Percentiles rank a stretch among this genome's conserved stretches.
Conservation (phyloP, 2,329 filamentous ascomycete genomes). For the Pseudocercospora musae region DNA sequence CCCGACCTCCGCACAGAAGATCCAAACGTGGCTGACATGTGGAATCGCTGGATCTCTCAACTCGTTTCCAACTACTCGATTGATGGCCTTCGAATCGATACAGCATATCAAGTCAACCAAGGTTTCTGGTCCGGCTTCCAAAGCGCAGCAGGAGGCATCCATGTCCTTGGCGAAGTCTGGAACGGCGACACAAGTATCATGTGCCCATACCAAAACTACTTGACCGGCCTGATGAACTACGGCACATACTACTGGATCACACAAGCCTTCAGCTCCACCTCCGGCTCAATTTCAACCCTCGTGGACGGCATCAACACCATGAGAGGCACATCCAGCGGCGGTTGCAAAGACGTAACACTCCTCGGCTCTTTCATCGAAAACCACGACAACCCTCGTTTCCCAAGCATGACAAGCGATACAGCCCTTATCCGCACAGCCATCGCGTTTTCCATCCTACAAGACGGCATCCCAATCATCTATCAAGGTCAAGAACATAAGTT, state of each 20-base stretch:
- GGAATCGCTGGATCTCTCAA: slow-evolving; percentile 56
- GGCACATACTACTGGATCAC: slow-evolving; percentile 39
- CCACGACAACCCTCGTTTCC: slow-evolving; percentile 38
- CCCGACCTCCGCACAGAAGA: slow-evolving; percentile 60
- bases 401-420: slow-evolving; percentile 49
- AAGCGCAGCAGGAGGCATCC: slow-evolving; percentile 31
- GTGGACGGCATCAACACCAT: slow-evolving; percentile 31
- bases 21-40: slow-evolving; percentile 47
- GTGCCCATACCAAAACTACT: slow-evolving; percentile 42
- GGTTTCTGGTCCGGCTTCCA: slow-evolving; percentile 40
- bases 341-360: slow-evolving; percentile 37
- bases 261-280: slow-evolving; percentile 34
- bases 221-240: slow-evolving; percentile 47
- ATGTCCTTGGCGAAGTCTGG: slow-evolving; percentile 45
- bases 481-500: slow-evolving; percentile 62
- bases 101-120: slow-evolving; percentile 43
- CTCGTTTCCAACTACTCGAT: slow-evolving; percentile 60
- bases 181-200: slow-evolving; percentile 36
- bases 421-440: slow-evolving; percentile 58
- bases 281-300: slow-evolving; percentile 38
- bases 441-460: slow-evolving; percentile 55
- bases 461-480: slow-evolving; percentile 63
- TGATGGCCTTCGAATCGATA: slow-evolving; percentile 51
- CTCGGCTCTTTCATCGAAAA: slow-evolving; percentile 40
- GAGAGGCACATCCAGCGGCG: slow-evolving; percentile 7